Percentiles rank a stretch among this genome's conserved stretches.
Conservation (phyloP, 2,329 filamentous ascomycete genomes). For the Fusarium decemcellulare region DNA sequence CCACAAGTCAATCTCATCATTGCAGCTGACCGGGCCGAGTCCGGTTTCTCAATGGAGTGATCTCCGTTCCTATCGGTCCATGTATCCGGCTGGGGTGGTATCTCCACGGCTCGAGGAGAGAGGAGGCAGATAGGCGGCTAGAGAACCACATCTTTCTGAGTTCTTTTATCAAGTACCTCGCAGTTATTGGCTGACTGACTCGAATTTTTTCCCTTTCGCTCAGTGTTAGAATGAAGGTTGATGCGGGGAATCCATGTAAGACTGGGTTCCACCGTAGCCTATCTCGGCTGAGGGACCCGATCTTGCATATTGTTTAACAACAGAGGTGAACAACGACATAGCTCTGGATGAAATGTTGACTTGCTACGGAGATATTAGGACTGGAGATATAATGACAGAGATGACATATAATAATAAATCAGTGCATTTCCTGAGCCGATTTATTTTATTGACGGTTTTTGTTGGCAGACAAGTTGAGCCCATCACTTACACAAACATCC, state of each 20-base stretch:
- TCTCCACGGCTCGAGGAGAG: neutral
- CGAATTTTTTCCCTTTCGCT: neutral
- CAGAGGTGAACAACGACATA: neutral
- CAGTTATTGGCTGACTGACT: neutral
- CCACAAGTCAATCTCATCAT: neutral
- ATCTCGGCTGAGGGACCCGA: constrained; percentile 8
- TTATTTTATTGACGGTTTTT: neutral
- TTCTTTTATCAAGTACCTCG: neutral
- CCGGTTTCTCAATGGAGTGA: neutral
- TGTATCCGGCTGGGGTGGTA: constrained; percentile 21
- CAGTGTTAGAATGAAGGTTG: neutral
- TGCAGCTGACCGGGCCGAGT: neutral
- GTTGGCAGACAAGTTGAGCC: neutral
- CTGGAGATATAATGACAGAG: too few relatives aligned
- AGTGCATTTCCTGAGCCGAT: too few relatives aligned
- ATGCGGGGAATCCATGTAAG: neutral
- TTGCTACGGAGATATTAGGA: neutral
- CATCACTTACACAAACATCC: constrained; percentile 12
- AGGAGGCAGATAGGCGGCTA: neutral
- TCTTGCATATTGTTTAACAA: neutral
- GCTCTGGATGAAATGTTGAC: neutral
- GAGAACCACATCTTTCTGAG: neutral
- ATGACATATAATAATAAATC: too few relatives aligned
- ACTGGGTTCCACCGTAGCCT: neutral
- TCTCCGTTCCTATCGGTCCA: constrained; percentile 1